These are phyloP conservation scores for Acacia confusa DNA, from an alignment of 306 rosid genomes.

Conservation along the genomic window DNA sequence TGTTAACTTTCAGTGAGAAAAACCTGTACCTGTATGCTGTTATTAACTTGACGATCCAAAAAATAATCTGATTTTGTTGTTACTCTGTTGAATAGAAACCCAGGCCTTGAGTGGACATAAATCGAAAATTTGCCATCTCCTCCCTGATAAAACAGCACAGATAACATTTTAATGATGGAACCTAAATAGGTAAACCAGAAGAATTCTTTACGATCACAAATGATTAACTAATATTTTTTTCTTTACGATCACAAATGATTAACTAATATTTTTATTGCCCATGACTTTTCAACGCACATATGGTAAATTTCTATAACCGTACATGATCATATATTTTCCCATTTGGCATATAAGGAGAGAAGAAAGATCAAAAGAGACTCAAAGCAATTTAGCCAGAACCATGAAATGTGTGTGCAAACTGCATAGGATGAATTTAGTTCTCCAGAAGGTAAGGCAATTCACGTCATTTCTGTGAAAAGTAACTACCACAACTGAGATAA, in stretches of 20 bases:
- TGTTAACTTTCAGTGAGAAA: slow-evolving; percentile 13
- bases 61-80: slow-evolving; percentile 79
- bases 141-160: slow-evolving; percentile 57
- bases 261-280: background rate
- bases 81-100: slow-evolving; percentile 80
- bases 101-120: slow-evolving; percentile 90
- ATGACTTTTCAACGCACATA: slow-evolving; percentile 13
- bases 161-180: slow-evolving; percentile 17
- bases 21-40: slow-evolving; percentile 99
- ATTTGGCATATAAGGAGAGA: background rate
- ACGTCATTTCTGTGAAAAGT: background rate
- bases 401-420: background rate
- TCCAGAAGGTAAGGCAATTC: background rate
- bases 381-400: slow-evolving; percentile 19
- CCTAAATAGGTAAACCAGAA: slow-evolving; percentile 22
- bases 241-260: slow-evolving; percentile 11
- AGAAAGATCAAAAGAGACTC: slow-evolving; percentile 6
- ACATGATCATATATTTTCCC: background rate
- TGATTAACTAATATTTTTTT: background rate
- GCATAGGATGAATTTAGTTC: background rate
- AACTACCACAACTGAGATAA: background rate
- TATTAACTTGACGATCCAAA: slow-evolving; percentile 90
- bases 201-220: slow-evolving; percentile 11
- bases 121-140: slow-evolving; percentile 75
- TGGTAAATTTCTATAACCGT: background rate